Conservation (phyloP, 2,329 filamentous ascomycete genomes). For the Trichophaea hybrida region DNA sequence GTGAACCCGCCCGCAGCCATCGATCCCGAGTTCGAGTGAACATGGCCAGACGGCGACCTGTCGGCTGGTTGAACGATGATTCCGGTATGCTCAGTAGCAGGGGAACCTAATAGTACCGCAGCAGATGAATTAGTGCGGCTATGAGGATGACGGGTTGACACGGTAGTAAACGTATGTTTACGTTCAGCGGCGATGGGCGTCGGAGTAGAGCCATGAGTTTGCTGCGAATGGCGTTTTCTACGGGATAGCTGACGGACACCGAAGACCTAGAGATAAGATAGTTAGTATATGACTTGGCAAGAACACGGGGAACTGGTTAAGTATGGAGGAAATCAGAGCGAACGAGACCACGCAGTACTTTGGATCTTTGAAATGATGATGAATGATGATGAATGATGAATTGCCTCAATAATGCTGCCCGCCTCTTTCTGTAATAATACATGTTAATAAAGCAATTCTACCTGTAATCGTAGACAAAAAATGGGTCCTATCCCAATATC, state of each 20-base stretch:
- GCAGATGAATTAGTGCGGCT: conserved; percentile 31
- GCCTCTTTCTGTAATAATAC: conserved; percentile 7
- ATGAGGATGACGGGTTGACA: conserved; percentile 12
- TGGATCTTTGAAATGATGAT: not conserved
- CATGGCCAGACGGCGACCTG: conserved; percentile 21
- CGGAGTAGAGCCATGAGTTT: conserved; percentile 7
- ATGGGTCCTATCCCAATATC: not conserved
- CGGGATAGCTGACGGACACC: conserved; percentile 78
- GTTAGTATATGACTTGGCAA: conserved; percentile 5
- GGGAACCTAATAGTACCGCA: not conserved
- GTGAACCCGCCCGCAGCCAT: conserved; percentile 13
- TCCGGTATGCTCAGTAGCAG: not conserved
- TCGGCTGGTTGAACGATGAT: not conserved
- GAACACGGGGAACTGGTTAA: no score
- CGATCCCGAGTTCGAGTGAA: conserved; percentile 29
- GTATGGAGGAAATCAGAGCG: no score
- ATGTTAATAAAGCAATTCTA: not conserved
- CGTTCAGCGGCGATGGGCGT: conserved; percentile 52
- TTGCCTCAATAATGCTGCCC: conserved; percentile 1
- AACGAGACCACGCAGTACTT: no score
- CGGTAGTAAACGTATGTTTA: conserved; percentile 42
- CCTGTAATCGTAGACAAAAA: not conserved
- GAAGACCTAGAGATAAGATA: conserved; percentile 45
- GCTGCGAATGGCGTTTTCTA: conserved; percentile 32
- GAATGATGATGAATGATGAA: not conserved